These are phyloP conservation scores for Clavispora vitiphila DNA, from an alignment of 805 yeast genomes.

Conservation along the genomic window DNA sequence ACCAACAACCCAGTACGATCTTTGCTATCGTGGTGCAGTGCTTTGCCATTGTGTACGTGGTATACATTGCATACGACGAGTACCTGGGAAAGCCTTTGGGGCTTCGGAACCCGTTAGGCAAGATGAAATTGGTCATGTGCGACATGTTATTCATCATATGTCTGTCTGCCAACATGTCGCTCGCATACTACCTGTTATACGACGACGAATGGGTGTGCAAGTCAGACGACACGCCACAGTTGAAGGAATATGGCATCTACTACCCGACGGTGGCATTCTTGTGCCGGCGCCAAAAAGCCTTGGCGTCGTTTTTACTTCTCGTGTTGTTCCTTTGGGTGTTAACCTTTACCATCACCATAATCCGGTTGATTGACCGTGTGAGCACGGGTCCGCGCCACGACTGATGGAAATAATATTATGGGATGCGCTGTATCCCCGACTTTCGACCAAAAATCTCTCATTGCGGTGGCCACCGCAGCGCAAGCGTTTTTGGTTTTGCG, in stretches of 20 bases:
- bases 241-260: constrained; percentile 15
- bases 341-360: constrained; percentile 76
- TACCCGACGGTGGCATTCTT: constrained; percentile 43
- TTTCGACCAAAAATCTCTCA: too few relatives aligned
- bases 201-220: constrained; percentile 77
- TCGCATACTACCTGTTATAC: constrained; percentile 77
- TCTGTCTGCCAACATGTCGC: constrained; percentile 79
- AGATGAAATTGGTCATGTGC: constrained; percentile 72
- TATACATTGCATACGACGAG: constrained; percentile 86
- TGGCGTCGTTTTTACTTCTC: constrained; percentile 75
- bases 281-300: constrained; percentile 72
- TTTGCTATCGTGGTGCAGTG: constrained; percentile 88
- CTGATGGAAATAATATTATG: too few relatives aligned
- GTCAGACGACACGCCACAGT: constrained; percentile 8
- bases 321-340: constrained; percentile 77
- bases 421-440: too few relatives aligned
- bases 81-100: constrained; percentile 91
- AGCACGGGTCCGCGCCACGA: constrained; percentile 10
- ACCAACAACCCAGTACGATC: constrained; percentile 83
- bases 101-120: constrained; percentile 75
- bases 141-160: constrained; percentile 86
- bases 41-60: constrained; percentile 68
- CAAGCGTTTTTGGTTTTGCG: too few relatives aligned
- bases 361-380: constrained; percentile 74
- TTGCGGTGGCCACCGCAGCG: too few relatives aligned